Percentiles rank a stretch among this genome's conserved stretches.
These are phyloP conservation scores for Apiospora rasikravindrae DNA, from an alignment of 2,329 filamentous ascomycete genomes.

Conservation along the genomic window DNA sequence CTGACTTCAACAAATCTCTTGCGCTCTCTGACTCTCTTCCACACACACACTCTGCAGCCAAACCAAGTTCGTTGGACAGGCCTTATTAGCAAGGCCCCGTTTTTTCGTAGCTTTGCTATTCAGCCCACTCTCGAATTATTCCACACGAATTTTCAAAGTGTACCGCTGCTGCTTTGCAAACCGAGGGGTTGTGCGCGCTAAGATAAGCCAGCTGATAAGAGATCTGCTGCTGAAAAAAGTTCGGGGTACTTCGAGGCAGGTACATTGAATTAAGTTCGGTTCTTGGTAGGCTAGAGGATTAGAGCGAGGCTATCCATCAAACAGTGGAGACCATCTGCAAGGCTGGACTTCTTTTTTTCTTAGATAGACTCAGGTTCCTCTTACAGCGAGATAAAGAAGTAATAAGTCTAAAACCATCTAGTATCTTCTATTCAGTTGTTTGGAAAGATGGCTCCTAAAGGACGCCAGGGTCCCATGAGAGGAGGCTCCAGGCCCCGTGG, in stretches of 20 bases:
- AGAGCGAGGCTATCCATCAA: not conserved
- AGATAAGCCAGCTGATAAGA: constrained; percentile 46
- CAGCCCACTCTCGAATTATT: constrained; percentile 33
- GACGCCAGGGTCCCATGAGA: not conserved
- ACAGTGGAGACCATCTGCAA: not conserved
- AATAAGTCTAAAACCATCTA: not conserved
- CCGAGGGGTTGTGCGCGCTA: constrained; percentile 60
- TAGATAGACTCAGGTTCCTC: not conserved
- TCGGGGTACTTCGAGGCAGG: not conserved
- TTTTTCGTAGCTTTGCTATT: constrained; percentile 7
- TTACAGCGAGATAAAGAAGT: not conserved
- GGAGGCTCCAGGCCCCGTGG: constrained; percentile 22
- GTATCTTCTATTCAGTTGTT: not conserved
- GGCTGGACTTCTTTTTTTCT: constrained; percentile 14
- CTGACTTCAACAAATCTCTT: constrained; percentile 8
- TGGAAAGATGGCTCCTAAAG: constrained; percentile 20
- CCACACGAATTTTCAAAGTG: constrained; percentile 49
- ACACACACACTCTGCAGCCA: constrained; percentile 3
- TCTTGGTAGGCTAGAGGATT: not conserved
- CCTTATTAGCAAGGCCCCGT: not conserved
- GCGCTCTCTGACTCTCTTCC: not conserved
- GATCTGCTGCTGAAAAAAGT: not conserved
- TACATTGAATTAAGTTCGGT: not conserved
- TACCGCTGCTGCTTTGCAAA: constrained; percentile 42
- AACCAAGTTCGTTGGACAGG: constrained; percentile 14